Evolutionary conservation across 148 eudicot species (phyloP).

Genomic region (Cornus controversa): DNA sequence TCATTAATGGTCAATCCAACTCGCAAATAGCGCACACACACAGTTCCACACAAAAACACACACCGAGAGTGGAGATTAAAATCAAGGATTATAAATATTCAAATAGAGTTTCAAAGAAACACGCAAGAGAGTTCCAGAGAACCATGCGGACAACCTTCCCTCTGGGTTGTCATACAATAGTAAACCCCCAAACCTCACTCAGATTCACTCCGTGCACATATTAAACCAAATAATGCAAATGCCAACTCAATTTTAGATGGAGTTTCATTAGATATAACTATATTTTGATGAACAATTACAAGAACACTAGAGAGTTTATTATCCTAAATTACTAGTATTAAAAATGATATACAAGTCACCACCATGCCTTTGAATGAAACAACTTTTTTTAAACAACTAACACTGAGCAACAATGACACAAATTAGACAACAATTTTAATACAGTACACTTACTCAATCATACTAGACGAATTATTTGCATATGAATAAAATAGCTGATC

Average conservation of each 20-base stretch:
- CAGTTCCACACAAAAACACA: too few relatives aligned
- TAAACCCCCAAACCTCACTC: neutral
- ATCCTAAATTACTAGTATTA: neutral
- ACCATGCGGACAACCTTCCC: conserved; percentile 4
- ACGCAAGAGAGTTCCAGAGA: neutral
- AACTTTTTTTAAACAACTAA: neutral
- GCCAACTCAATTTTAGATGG: conserved; percentile 6
- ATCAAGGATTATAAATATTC: neutral
- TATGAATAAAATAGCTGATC: conserved; percentile 73
- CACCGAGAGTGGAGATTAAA: too few relatives aligned
- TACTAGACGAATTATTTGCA: conserved; percentile 54
- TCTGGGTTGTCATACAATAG: neutral
- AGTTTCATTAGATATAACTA: neutral
- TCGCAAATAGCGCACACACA: too few relatives aligned
- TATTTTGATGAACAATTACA: neutral
- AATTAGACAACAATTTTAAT: neutral
- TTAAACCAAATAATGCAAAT: neutral
- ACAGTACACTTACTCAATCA: conserved; percentile 76
- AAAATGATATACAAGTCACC: too few relatives aligned
- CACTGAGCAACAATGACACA: neutral
- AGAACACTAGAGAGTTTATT: neutral
- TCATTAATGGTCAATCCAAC: too few relatives aligned
- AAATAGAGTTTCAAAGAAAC: neutral
- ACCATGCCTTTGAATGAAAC: neutral
- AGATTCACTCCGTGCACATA: neutral